Conservation (phyloP, 1,284 basidiomycete genomes). For the Neolentinus lepideus region DNA sequence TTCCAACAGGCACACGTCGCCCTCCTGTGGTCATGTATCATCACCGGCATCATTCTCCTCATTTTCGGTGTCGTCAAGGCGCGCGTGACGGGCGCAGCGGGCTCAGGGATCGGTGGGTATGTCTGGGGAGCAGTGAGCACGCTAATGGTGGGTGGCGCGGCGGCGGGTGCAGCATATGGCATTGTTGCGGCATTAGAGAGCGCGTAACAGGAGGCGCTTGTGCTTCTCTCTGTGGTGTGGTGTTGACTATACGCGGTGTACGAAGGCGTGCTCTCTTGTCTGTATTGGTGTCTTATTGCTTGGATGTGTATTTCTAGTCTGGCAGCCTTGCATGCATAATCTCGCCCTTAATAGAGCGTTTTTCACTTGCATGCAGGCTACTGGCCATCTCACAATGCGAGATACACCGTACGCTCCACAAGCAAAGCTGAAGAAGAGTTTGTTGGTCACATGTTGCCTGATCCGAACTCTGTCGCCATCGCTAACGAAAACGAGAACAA, state of each 20-base stretch:
- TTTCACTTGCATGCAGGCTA: too few relatives aligned
- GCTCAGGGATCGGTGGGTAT: conserved; percentile 44
- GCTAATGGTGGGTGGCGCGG: conserved; percentile 84
- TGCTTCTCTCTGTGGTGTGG: not conserved
- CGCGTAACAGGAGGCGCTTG: not conserved
- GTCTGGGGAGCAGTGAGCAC: conserved; percentile 87
- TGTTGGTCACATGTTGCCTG: too few relatives aligned
- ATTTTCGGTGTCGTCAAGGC: conserved; percentile 89
- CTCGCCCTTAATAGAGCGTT: too few relatives aligned
- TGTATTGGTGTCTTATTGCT: not conserved
- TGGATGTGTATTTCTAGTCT: not conserved
- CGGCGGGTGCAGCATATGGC: conserved; percentile 84
- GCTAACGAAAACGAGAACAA: too few relatives aligned
- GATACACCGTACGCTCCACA: too few relatives aligned
- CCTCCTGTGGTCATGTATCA: conserved; percentile 64
- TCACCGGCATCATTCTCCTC: conserved; percentile 82
- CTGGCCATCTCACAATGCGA: too few relatives aligned
- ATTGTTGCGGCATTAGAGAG: conserved; percentile 75
- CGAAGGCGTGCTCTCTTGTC: not conserved
- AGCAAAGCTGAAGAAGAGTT: too few relatives aligned
- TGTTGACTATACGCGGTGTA: too few relatives aligned
- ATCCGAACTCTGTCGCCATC: too few relatives aligned
- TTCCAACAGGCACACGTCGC: conserved; percentile 58
- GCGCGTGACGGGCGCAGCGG: conserved; percentile 79
- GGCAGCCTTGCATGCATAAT: not conserved